phyloP scores from a whole-genome alignment of 1,284 basidiomycete genomes.

The Apiotrichum veenhuisii region DNA sequence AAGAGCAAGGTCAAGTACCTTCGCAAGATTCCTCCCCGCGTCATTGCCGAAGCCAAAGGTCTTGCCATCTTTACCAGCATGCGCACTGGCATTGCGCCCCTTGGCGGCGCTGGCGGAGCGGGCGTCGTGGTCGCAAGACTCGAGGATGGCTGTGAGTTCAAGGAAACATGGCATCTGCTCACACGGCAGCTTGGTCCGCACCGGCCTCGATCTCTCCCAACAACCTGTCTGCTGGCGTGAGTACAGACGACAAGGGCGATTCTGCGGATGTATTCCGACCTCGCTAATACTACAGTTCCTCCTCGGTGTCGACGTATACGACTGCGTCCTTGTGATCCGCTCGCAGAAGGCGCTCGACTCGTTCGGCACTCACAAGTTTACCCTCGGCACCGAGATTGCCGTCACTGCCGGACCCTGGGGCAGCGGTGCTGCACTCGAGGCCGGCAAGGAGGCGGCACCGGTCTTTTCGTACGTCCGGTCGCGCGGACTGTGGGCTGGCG shows the following conservation, averaged over 20 bases:
- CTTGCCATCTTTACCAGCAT: constrained; percentile 55
- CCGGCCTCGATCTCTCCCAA: constrained; percentile 54
- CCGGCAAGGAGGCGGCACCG: constrained; percentile 50
- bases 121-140: constrained; percentile 52
- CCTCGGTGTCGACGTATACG: constrained; percentile 52
- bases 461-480: constrained; percentile 50
- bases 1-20: constrained; percentile 50
- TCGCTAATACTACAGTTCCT: constrained; percentile 33
- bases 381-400: constrained; percentile 54
- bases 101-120: constrained; percentile 55
- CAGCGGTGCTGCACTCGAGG: constrained; percentile 51
- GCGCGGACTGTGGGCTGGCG: constrained; percentile 52
- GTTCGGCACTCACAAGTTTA: constrained; percentile 55
- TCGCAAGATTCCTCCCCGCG: constrained; percentile 54
- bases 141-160: constrained; percentile 49
- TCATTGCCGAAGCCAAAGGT: constrained; percentile 52
- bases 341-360: constrained; percentile 53
- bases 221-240: constrained; percentile 50
- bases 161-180: no score
- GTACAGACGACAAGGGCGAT: background rate
- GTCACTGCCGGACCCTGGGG: constrained; percentile 56
- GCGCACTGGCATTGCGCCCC: constrained; percentile 53
- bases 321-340: constrained; percentile 53
- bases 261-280: background rate
- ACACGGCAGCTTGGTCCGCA: constrained; percentile 51